Evolutionary conservation across 805 yeast species (phyloP), one percentile per base, ranked within the genome.

Genomic region (Myxozyma lipomycoides): DNA sequence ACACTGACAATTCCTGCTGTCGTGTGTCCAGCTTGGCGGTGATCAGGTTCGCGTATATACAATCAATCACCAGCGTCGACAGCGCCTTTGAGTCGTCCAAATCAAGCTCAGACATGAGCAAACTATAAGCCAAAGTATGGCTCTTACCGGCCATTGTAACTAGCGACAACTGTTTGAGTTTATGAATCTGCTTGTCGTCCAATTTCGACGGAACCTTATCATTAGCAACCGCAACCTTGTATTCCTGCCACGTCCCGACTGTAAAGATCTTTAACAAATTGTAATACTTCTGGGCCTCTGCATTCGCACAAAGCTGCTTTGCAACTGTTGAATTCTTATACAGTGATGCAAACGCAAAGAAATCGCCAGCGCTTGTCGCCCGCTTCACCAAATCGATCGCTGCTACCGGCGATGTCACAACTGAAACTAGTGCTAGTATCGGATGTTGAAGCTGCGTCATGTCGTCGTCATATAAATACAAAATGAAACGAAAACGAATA

Each of bases 201-300:
- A 55, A 45, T 5, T 17, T 9, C 22, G 28, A 18, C 19, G 52
- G 52, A 30, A 43, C 22, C 37, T 35, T 17, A 7, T 25, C 39
- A 3, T 17, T n/a, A 12, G 42, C 30, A 9, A 38, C 17, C 38
- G 19, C 19, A 15, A 10, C 34, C 15, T 12, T 17, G 45, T 55
- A 55, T 23, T 55, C 56, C 6, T 30, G n/a, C 59, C 56, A 55
- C 4, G 58, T 48, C 28, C 59, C 59, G 23, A 45, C 24, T 6
- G 58, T 49, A 19, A 55, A 55, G 10, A 55, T 30, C 7, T 48
- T 48, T 22, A 55, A 40, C 10, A 55, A 41, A 1, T 26, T 25
- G 10, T 25, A 18, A 30, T 51, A 49, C n/a, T 17, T 2, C 30
- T 12, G 18, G 10, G 37, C 3, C 34, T 40, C 43, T n/a, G 38